Percentiles rank a stretch among this genome's conserved stretches.
Conservation (phyloP, 1,284 basidiomycete genomes). For the Gomphus bonarii region DNA sequence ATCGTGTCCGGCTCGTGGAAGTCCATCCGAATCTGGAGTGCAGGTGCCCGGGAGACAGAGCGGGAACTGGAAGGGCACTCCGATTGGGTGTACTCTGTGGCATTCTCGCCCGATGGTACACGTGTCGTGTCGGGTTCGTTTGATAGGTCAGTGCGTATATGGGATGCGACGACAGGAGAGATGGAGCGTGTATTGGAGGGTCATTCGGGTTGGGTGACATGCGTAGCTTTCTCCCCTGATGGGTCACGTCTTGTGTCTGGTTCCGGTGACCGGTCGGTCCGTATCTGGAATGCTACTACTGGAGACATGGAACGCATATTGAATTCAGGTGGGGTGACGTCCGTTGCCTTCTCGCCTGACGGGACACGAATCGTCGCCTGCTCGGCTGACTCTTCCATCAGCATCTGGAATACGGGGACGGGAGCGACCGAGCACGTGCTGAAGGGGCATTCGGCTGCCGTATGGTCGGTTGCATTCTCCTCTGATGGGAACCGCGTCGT, state of each 20-base stretch:
- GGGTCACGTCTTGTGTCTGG: slow-evolving; percentile 6
- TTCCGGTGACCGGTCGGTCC: slow-evolving; percentile 10
- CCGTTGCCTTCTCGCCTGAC: slow-evolving; percentile 10
- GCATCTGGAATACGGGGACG: not conserved
- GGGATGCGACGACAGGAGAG: not conserved
- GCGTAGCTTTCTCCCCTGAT: not conserved
- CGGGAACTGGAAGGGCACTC: not conserved
- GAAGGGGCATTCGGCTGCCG: not conserved
- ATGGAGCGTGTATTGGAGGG: not conserved
- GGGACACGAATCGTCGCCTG: slow-evolving; percentile 6
- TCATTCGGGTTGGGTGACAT: not conserved
- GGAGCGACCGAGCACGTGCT: not conserved
- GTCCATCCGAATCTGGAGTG: too few species aligned
- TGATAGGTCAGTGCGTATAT: not conserved
- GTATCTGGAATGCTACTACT: slow-evolving; percentile 11
- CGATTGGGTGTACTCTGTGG: not conserved
- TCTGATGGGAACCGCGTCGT: too few species aligned
- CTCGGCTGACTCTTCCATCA: not conserved
- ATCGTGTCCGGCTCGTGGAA: too few species aligned
- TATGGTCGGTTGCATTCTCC: not conserved
- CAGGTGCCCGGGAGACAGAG: not conserved
- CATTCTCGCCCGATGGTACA: not conserved
- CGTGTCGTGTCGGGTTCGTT: not conserved
- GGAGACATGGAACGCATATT: slow-evolving; percentile 7
- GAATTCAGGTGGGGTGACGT: slow-evolving; percentile 1